phyloP scores from a whole-genome alignment of 2,329 filamentous ascomycete genomes.

The Sclerotinia glacialis region DNA sequence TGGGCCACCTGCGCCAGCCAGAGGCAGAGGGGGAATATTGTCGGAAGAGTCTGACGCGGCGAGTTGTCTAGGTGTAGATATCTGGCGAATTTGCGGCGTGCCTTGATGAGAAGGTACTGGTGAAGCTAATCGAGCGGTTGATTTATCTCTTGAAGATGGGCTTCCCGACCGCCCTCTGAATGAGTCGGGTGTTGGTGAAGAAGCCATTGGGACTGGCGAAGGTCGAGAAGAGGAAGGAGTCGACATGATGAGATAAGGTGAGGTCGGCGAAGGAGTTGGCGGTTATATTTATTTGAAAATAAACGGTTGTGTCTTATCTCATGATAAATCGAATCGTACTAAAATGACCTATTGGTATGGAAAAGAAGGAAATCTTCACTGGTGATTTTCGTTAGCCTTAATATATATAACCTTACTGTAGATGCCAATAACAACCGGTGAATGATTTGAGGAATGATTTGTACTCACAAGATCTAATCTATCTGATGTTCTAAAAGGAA shows the following conservation, averaged over 20 bases:
- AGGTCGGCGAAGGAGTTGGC: constrained; percentile 15
- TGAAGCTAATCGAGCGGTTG: constrained; percentile 60
- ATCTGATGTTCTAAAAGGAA: neutral
- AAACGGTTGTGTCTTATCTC: constrained; percentile 22
- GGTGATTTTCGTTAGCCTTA: constrained; percentile 2
- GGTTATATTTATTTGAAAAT: neutral
- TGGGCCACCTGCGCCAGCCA: constrained; percentile 46
- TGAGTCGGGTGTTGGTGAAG: constrained; percentile 43
- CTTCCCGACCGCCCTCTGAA: constrained; percentile 41
- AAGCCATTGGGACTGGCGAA: constrained; percentile 45
- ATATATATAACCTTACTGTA: neutral
- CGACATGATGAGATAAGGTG: constrained; percentile 34
- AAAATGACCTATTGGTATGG: constrained; percentile 4
- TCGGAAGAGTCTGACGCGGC: constrained; percentile 42
- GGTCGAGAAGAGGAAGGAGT: constrained; percentile 40
- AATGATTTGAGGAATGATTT: neutral
- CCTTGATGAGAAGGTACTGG: constrained; percentile 50
- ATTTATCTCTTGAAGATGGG: constrained; percentile 48
- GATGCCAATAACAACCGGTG: neutral
- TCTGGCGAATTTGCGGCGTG: constrained; percentile 50
- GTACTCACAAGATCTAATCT: neutral
- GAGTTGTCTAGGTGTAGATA: constrained; percentile 47
- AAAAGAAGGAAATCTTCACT: constrained; percentile 5
- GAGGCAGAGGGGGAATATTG: constrained; percentile 59
- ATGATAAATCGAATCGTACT: constrained; percentile 19